Evolutionary conservation across 2,329 filamentous ascomycete species (phyloP), one percentile per base, ranked within the genome.

Genomic region (Diaporthe ampelina): DNA sequence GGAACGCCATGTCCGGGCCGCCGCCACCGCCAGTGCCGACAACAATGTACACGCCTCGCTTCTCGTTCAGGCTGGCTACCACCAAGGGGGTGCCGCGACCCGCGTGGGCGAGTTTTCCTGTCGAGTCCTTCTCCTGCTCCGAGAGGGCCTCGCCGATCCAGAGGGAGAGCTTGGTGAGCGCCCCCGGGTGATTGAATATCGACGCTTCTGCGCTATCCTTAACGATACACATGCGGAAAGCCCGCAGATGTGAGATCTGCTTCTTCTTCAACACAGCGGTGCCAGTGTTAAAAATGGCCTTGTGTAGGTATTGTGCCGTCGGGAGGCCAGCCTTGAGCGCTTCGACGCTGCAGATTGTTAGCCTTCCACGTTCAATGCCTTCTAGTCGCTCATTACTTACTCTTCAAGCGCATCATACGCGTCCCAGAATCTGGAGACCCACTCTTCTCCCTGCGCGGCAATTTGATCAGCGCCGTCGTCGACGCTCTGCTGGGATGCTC

Each of bases 221-320:
- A 78, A 99, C 95, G 5, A 98, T 94, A 45, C 94, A 97, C 89
- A 99, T 95, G 67, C 97, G 94, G 82, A 98, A 99, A 0, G 96
- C 94, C 63, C 95, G 92, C 21, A 99, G 87, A 82, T 98, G 95
- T 50, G 95, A 94, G 81, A 99, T 97, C 79, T 98, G 95, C 74
- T 94, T 93, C 85, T 99, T 99, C 77, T 95, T 94, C 75, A 99
- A 94, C 37, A 99, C 88, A 0, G 94, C 93, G 0, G 95, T 97
- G 50, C 97, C 97, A 0, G 96, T 98, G 63, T 95, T 94, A 76
- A 98, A 94, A 76, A 99, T 98, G 54, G 97, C 95, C 48, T 94
- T 92, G 82, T 98, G 94, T 1, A 99, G 89, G 79, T 95, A 93
- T 81, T 98, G 95, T 2, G 97, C 97, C 2, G 93, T 94, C 0